Conservation (phyloP, 2,329 filamentous ascomycete species). For the Ascochyta clinopodiicola region DNA sequence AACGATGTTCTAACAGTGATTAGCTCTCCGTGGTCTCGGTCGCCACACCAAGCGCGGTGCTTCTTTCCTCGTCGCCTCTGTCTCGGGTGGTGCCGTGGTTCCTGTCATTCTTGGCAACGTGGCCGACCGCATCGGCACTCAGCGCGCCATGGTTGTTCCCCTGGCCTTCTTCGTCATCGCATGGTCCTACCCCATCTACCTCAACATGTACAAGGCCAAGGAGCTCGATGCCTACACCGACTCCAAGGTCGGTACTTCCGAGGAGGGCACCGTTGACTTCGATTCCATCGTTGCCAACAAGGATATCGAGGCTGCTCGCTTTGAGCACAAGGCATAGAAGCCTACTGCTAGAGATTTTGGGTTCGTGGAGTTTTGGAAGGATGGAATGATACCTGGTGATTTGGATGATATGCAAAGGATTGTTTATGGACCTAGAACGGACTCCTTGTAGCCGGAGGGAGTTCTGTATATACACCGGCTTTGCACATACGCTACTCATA, state of each 20-base stretch:
- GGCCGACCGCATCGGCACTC: conserved; percentile 40
- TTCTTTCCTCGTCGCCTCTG: conserved; percentile 46
- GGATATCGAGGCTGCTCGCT: conserved; percentile 31
- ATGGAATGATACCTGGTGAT: conserved; percentile 11
- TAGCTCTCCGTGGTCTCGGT: conserved; percentile 45
- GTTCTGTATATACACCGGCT: conserved; percentile 17
- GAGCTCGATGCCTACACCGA: conserved; percentile 47
- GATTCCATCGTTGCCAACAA: conserved; percentile 35
- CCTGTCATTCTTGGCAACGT: conserved; percentile 47
- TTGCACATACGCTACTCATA: conserved; percentile 19
- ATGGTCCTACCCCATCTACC: conserved; percentile 47
- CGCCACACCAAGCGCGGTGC: conserved; percentile 50
- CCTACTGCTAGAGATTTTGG: background rate
- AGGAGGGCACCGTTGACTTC: conserved; percentile 30
- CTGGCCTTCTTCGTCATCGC: conserved; percentile 43
- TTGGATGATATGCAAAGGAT: background rate
- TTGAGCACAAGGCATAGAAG: conserved; percentile 23
- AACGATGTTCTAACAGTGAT: background rate
- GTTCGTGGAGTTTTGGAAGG: conserved; percentile 2
- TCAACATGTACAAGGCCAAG: conserved; percentile 43
- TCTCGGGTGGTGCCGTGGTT: conserved; percentile 47
- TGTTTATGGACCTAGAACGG: background rate
- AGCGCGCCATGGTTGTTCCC: conserved; percentile 47
- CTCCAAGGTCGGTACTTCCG: conserved; percentile 35
- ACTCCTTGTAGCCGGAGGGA: conserved; percentile 10